Evolutionary conservation across 2,329 filamentous ascomycete species (phyloP).

Genomic region (Venturia carpophila): DNA sequence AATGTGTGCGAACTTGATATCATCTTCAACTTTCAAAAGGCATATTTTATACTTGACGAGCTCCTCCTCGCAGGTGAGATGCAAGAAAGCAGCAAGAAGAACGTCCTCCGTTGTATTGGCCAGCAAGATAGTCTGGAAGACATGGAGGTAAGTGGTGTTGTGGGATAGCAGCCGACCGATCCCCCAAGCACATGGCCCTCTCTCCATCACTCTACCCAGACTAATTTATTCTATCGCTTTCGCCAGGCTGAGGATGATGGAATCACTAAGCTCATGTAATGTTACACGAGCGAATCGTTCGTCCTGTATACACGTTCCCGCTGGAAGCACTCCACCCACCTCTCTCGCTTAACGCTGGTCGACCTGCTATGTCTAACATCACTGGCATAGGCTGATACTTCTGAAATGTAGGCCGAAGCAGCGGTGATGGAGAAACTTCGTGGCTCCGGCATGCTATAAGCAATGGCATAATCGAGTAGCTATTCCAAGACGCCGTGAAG

Average conservation of each 20-base stretch:
- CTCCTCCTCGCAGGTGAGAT: constrained; percentile 90
- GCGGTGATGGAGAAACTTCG: constrained; percentile 14
- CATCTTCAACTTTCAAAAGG: constrained; percentile 99
- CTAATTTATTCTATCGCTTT: constrained; percentile 24
- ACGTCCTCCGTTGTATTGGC: constrained; percentile 88
- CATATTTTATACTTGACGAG: constrained; percentile 98
- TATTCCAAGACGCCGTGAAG: background rate
- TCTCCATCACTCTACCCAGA: constrained; percentile 5
- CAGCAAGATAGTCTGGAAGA: constrained; percentile 97
- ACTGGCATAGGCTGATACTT: constrained; percentile 11
- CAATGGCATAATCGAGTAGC: background rate
- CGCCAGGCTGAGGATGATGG: constrained; percentile 75
- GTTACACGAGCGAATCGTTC: constrained; percentile 1
- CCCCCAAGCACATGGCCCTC: constrained; percentile 2
- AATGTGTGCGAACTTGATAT: constrained; percentile 99
- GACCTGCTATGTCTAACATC: constrained; percentile 14
- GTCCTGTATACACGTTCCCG: background rate
- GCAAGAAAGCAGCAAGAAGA: constrained; percentile 99
- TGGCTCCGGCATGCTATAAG: constrained; percentile 16
- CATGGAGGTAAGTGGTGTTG: constrained; percentile 79
- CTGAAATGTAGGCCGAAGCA: constrained; percentile 17
- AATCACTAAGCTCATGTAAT: constrained; percentile 80
- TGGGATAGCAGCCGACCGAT: background rate
- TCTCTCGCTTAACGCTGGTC: background rate
- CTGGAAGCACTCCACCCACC: background rate